Evolutionary conservation across 768 basidiomycete species (phyloP), one percentile per base, ranked within the genome.

Genomic region (Lyophyllum shimeji): DNA sequence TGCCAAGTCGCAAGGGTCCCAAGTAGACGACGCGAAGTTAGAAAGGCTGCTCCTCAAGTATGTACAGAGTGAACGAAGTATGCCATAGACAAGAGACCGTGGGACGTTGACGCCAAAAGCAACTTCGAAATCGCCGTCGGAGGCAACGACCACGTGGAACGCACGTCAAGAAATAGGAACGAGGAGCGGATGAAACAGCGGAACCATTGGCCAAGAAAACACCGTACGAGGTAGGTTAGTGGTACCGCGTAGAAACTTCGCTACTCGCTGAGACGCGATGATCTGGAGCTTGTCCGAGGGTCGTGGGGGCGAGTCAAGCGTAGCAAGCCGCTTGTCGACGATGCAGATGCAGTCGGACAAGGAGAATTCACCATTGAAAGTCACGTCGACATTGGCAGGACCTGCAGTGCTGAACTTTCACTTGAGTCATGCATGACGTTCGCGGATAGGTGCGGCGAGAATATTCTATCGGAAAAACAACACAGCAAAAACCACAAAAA

Each of bases 81-180:
- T 17, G 18, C 12, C 6, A 44, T 11, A 44, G 17, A 29, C 20
- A 46, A 29, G 7, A n/a, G 47, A 50, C 44, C 59, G 59, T 56
- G 59, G 51, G 55, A 56, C 47, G 42, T 18, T 23, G 13, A 43
- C 9, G 18, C n/a, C 43, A 40, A 53, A 57, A 57, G 55, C 53
- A 25, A 44, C 42, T 29, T 55, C 3, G 45, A 53, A 53, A 53
- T 47, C 58, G 53, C 58, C 58, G 58, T 49, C 21, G 40, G 43
- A 17, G 23, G 52, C 52, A 51, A 48, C 45, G 3, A 21, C 56
- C 60, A 57, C 53, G 47, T 60, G 53, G 48, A 20, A 27, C 27
- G 29, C 33, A 50, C 11, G 29, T 42, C 43, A 3, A 8, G 21
- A 23, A 24, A 3, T 13, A 7, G 43, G 4, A 44, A 23, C n/a